phyloP scores from a whole-genome alignment of 495 filamentous ascomycete species.

The Aspergillus baeticus region DNA sequence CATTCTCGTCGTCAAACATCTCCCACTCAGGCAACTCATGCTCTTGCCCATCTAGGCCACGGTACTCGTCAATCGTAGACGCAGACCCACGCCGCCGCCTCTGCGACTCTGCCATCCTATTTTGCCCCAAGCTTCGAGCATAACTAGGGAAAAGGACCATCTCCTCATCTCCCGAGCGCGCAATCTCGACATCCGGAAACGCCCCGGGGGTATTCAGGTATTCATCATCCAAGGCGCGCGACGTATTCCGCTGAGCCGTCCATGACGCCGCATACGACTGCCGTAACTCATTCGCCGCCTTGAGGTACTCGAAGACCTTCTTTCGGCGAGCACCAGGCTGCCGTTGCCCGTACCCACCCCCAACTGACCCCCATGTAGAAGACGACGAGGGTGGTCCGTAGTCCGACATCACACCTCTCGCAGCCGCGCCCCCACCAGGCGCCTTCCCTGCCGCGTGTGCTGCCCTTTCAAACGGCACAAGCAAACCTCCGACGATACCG shows the following conservation, averaged over 20 bases:
- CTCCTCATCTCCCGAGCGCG: slow-evolving; percentile 78
- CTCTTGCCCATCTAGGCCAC: slow-evolving; percentile 26
- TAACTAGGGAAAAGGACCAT: slow-evolving; percentile 95
- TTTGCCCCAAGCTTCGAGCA: slow-evolving; percentile 59
- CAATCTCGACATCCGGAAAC: slow-evolving; percentile 79
- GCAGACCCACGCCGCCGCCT: slow-evolving; percentile 28
- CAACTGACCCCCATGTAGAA: slow-evolving; percentile 29
- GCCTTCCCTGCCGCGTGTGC: slow-evolving; percentile 17
- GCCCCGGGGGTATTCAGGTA: slow-evolving; percentile 66
- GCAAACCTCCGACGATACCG: slow-evolving; percentile 4
- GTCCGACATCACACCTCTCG: slow-evolving; percentile 37
- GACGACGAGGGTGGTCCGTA: slow-evolving; percentile 29
- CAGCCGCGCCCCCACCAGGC: slow-evolving; percentile 11
- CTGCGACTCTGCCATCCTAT: slow-evolving; percentile 21
- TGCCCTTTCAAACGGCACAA: slow-evolving; percentile 4
- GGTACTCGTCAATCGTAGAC: slow-evolving; percentile 40
- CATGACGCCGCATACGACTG: slow-evolving; percentile 72
- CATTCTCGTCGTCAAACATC: slow-evolving; percentile 68
- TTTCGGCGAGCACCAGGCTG: slow-evolving; percentile 70
- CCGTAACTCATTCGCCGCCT: slow-evolving; percentile 85
- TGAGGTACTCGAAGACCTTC: slow-evolving; percentile 81
- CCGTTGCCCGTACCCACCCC: slow-evolving; percentile 27
- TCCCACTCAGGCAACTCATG: slow-evolving; percentile 59
- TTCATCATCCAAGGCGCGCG: slow-evolving; percentile 48
- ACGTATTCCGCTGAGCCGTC: slow-evolving; percentile 48